These are phyloP conservation scores for Lachancea meyersii DNA, from an alignment of 805 yeast species.

Conservation along the genomic window DNA sequence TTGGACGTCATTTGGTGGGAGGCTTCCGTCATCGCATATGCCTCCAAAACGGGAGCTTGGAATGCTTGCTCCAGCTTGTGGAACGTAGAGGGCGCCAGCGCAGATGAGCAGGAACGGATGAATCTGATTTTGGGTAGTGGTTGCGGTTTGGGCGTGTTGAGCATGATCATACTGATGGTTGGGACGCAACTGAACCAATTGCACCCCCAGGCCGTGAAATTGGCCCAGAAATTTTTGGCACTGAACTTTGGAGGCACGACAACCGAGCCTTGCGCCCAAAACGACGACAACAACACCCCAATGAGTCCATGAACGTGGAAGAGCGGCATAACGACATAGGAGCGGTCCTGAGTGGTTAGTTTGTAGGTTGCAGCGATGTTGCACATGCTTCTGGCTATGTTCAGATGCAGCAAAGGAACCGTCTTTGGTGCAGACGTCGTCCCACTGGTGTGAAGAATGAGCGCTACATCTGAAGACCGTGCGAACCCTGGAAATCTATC, in stretches of 20 bases:
- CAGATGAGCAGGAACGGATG: slow-evolving; percentile 66
- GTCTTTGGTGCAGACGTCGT: slow-evolving; percentile 75
- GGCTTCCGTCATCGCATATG: slow-evolving; percentile 78
- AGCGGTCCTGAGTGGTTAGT: slow-evolving; percentile 42
- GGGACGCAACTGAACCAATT: slow-evolving; percentile 78
- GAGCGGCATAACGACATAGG: slow-evolving; percentile 68
- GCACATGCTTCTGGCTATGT: slow-evolving; percentile 51
- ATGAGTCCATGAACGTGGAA: slow-evolving; percentile 74
- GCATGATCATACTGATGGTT: slow-evolving; percentile 62
- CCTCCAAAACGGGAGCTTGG: slow-evolving; percentile 65
- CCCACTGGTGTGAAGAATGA: slow-evolving; percentile 68
- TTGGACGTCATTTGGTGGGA: slow-evolving; percentile 78
- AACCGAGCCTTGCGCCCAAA: slow-evolving; percentile 52
- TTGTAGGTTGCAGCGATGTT: slow-evolving; percentile 57
- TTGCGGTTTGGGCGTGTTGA: slow-evolving; percentile 45
- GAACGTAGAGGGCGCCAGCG: slow-evolving; percentile 62
- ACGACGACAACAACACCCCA: slow-evolving; percentile 57
- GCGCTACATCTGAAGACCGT: slow-evolving; percentile 48
- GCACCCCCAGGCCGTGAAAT: slow-evolving; percentile 45
- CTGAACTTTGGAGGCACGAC: slow-evolving; percentile 60
- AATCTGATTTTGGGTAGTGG: slow-evolving; percentile 53
- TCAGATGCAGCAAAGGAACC: slow-evolving; percentile 62
- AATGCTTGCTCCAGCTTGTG: slow-evolving; percentile 49
- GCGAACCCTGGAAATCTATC: slow-evolving; percentile 39
- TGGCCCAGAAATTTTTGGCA: slow-evolving; percentile 55